phyloP scores from a whole-genome alignment of 2,329 filamentous ascomycete genomes.

The Pseudogymnoascus destructans region DNA sequence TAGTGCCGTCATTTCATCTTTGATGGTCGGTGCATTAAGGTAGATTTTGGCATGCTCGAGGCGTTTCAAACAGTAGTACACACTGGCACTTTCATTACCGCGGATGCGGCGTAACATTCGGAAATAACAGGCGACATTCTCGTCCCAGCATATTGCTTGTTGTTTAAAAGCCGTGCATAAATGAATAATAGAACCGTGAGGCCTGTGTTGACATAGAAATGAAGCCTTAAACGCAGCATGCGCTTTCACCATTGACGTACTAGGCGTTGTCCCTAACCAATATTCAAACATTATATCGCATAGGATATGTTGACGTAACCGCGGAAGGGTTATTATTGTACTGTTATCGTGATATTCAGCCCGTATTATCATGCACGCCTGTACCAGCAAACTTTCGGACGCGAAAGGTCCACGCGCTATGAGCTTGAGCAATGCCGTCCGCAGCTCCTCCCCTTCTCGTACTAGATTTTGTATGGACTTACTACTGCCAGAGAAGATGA shows the following conservation, averaged over 20 bases:
- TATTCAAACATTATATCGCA: conserved; percentile 14
- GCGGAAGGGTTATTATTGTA: neutral
- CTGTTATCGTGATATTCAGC: neutral
- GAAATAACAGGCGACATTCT: neutral
- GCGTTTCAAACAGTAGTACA: neutral
- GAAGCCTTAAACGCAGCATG: conserved; percentile 13
- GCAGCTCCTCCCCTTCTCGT: neutral
- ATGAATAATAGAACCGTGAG: conserved; percentile 7
- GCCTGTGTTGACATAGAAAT: neutral
- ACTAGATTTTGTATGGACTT: neutral
- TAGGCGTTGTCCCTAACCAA: conserved; percentile 16
- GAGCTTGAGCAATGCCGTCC: conserved; percentile 1
- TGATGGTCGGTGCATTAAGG: conserved; percentile 1
- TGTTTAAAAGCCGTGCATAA: conserved; percentile 14
- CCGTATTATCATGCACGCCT: neutral
- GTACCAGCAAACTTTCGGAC: conserved; percentile 3
- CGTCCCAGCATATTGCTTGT: conserved; percentile 11
- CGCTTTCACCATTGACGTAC: conserved; percentile 11
- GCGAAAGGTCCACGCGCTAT: neutral
- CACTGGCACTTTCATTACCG: neutral
- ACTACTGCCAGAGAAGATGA: neutral
- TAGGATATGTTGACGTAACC: conserved; percentile 7
- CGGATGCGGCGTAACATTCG: conserved; percentile 7
- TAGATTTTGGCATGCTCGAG: neutral
- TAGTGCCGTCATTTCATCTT: conserved; percentile 6